phyloP scores from a whole-genome alignment of 2,329 filamentous ascomycete genomes.

The Elsinoe batatas region DNA sequence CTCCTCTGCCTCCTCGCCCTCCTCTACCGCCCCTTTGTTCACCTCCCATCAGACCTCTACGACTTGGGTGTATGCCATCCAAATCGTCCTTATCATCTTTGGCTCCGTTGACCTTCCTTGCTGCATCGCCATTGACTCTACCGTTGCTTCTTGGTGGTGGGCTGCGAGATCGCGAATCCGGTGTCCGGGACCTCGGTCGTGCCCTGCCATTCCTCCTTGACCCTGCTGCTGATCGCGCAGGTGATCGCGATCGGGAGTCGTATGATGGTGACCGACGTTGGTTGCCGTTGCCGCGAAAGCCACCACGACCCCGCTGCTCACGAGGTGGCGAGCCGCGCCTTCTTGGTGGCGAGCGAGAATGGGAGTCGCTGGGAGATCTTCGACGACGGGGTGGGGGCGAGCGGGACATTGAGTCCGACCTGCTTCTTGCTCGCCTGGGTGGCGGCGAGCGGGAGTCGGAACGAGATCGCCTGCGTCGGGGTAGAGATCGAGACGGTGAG shows the following conservation, averaged over 20 bases:
- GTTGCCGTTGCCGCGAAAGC: not conserved
- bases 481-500: constrained; percentile 11
- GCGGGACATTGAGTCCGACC: constrained; percentile 18
- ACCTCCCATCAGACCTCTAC: constrained; percentile 24
- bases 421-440: constrained; percentile 13
- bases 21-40: constrained; percentile 17
- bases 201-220: not conserved
- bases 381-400: constrained; percentile 11
- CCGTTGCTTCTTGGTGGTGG: constrained; percentile 7
- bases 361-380: not conserved
- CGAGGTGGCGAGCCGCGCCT: not conserved
- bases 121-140: constrained; percentile 3
- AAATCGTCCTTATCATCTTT: constrained; percentile 18
- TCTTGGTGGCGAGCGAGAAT: constrained; percentile 1
- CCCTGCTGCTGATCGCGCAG: not conserved
- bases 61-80: constrained; percentile 27
- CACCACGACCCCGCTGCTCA: not conserved
- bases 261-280: constrained; percentile 4
- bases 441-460: constrained; percentile 15
- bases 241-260: not conserved
- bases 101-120: constrained; percentile 4
- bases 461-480: constrained; percentile 12
- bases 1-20: constrained; percentile 15
- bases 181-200: not conserved
- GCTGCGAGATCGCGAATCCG: constrained; percentile 11